Percentiles rank a stretch among this genome's conserved stretches.
Conservation (phyloP, 768 basidiomycete species). For the Crassisporium funariophilum region DNA sequence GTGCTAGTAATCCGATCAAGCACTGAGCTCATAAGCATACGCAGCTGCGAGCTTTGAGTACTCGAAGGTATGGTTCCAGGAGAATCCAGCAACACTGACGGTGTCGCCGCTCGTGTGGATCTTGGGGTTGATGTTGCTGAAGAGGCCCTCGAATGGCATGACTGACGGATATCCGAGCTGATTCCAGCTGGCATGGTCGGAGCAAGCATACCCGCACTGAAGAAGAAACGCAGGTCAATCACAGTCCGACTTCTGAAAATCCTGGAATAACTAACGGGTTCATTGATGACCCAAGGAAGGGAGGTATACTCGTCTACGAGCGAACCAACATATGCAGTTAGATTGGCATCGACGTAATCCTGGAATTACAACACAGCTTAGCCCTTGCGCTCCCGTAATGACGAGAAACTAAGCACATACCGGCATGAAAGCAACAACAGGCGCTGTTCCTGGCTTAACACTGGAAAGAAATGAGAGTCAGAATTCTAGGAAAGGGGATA, state of each 20-base stretch:
- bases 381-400: background rate
- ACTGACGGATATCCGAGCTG: constrained; percentile 45
- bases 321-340: constrained; percentile 44
- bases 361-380: constrained; percentile 4
- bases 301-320: constrained; percentile 45
- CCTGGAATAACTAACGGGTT: constrained; percentile 12
- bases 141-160: constrained; percentile 37
- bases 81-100: constrained; percentile 38
- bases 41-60: constrained; percentile 63
- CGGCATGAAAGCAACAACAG: constrained; percentile 37
- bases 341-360: constrained; percentile 32
- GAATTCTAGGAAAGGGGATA: background rate
- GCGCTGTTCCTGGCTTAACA: constrained; percentile 45
- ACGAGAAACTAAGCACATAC: constrained; percentile 17
- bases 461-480: constrained; percentile 28
- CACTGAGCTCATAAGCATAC: constrained; percentile 52
- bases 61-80: constrained; percentile 48
- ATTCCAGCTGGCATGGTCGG: constrained; percentile 41
- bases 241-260: too few relatives aligned
- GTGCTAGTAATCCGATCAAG: constrained; percentile 5
- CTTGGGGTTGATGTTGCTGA: constrained; percentile 24
- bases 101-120: constrained; percentile 33
- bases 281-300: constrained; percentile 41
- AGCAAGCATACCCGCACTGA: constrained; percentile 33
- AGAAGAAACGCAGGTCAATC: background rate